These are phyloP conservation scores for Lachnum nothofagi DNA, from an alignment of 2,329 filamentous ascomycete genomes.

Conservation along the genomic window DNA sequence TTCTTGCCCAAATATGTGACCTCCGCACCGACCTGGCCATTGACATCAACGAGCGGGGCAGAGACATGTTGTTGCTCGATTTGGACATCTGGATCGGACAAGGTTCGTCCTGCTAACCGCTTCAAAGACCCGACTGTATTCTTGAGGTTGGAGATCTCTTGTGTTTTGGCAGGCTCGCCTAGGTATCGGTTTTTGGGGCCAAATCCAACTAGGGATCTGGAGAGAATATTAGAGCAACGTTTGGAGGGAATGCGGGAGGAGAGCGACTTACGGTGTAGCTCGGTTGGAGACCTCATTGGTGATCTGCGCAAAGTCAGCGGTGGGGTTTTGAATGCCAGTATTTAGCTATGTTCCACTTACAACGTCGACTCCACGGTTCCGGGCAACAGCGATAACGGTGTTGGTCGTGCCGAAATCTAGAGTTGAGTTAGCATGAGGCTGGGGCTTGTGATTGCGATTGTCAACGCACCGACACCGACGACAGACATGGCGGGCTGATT, in stretches of 20 bases:
- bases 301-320: slow-evolving; percentile 57
- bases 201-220: slow-evolving; percentile 87
- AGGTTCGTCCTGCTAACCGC: slow-evolving; percentile 79
- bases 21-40: slow-evolving; percentile 92
- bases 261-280: slow-evolving; percentile 78
- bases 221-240: slow-evolving; percentile 15
- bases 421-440: not conserved
- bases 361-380: slow-evolving; percentile 98
- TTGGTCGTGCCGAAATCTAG: slow-evolving; percentile 88
- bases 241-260: slow-evolving; percentile 1
- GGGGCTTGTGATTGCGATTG: slow-evolving; percentile 4
- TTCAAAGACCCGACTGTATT: slow-evolving; percentile 94
- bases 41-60: slow-evolving; percentile 78
- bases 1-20: slow-evolving; percentile 91
- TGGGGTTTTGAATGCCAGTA: slow-evolving; percentile 12
- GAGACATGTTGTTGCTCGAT: slow-evolving; percentile 90
- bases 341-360: slow-evolving; percentile 54
- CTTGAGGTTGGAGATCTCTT: slow-evolving; percentile 99
- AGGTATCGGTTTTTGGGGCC: slow-evolving; percentile 90
- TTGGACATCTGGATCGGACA: slow-evolving; percentile 86
- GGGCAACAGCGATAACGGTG: slow-evolving; percentile 94
- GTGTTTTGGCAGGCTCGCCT: slow-evolving; percentile 93
- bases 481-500: not conserved
- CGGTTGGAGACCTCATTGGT: slow-evolving; percentile 99
- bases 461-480: slow-evolving; percentile 17